Base-by-base conservation (phyloP, 2,329 filamentous ascomycete genomes). In the Cytospora leucostoma region DNA sequence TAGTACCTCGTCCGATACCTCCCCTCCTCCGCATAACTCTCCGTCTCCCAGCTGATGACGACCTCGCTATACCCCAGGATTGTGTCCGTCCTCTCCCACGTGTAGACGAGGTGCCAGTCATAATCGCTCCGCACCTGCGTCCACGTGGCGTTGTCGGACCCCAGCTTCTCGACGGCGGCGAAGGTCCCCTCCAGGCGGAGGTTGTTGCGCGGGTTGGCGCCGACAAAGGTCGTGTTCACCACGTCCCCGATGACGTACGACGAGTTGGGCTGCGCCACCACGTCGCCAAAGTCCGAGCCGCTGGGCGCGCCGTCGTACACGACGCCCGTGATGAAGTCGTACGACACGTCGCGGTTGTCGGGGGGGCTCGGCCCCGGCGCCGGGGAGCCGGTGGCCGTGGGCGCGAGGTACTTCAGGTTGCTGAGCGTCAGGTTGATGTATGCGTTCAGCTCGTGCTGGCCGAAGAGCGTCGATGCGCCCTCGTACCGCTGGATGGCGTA, bases 401-500 rank as follows among this genome's bases (percentile, higher is more conserved):
- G 78, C 12, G 80, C 80, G 4, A 96, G 84, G 73, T 88, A 89
- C 17, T 82, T 82, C 4, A 95, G 84, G 73, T 89, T 86, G 40
- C 80, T 82, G n/a, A 93, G 80, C 0, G 92, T 93, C 51, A 94
- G 81, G 74, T 96, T 93, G 77, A 97, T 91, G 78, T 95, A 95
- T 0, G 93, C 94, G 40, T 90, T 86, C 12, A 97, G 83, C 0
- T 92, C 91, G 74, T 93, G 87, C 2, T 84, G 90, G 0, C 94
- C 94, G 73, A 91, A 95, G 2, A 98, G 85, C 0, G 94, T 98
- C 7, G 90, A 94, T 0, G 92, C 94, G n/a, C 93, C 94, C 77
- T 98, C 94, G 76, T 97, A 97, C 11, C 94, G 88, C 77, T 97
- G 94, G 53, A 95, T 80, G 13, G 78, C 77, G 73, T 93, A 93